Evolutionary conservation across 805 yeast species (phyloP), one percentile per base, ranked within the genome.

Genomic region (Myxozyma neotropica): DNA sequence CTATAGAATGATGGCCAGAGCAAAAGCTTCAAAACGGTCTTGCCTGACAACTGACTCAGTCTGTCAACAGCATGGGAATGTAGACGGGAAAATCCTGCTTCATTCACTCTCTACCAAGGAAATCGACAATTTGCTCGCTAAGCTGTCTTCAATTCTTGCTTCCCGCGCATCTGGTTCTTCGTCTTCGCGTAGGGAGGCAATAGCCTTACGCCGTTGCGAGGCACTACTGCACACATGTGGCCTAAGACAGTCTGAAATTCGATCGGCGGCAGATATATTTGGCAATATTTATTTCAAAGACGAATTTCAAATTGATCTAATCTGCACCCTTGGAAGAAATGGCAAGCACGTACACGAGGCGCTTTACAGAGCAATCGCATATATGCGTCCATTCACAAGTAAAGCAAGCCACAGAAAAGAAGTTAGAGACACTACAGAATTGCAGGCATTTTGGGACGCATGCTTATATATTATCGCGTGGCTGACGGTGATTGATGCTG

Each of bases 401-500:
- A 29, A 3, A 4, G 29, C 7, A 12, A 24, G 29, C 10, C 33
- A 23, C 7, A 36, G 23, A 23, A 15, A 12, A 6, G 43, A 15
- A 10, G 19, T 42, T 4, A 42, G 26, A 42, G 50, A 46, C 4
- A 33, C 42, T 3, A 36, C 43, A 8, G 53, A 36, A 12, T 13
- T 48, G 35, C 43, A 36, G 19, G 53, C 33, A 5, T 35, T 36
- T 13, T 48, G 53, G 53, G 35, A 35, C 23, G 53, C 53, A 33
- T 35, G 53, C 7, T 8, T 48, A 43, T 48, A 48, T n/a, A n/a
- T 36, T 6, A 48, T 48, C 21, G 17, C 53, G 4, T 48, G 53
- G 53, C 35, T 48, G 2, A 17, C 53, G 8, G 53, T 48, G 24
- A 35, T 48, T 13, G 53, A 48, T 1, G 53, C 43, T 15, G 53